These are phyloP conservation scores for Aurantiochytrium sp. DNA, from an alignment of 108 stramenopile genomes.

Conservation along the genomic window DNA sequence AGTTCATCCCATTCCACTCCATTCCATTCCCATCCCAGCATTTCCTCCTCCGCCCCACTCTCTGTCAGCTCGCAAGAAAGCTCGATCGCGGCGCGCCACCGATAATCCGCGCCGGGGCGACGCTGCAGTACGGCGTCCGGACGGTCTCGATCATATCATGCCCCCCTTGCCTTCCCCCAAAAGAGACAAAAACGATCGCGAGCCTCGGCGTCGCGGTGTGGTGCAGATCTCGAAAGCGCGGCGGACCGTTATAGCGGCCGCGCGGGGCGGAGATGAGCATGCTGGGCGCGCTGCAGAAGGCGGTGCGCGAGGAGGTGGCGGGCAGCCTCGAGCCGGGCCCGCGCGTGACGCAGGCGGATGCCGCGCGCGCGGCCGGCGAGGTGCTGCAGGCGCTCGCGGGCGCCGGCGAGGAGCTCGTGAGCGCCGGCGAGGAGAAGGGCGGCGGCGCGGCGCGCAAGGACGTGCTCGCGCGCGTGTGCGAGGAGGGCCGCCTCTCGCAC, in stretches of 20 bases:
- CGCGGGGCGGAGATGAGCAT: not conserved
- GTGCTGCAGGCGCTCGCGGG: not conserved
- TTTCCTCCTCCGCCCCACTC: no score
- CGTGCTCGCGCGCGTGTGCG: not conserved
- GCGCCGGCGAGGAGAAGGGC: not conserved
- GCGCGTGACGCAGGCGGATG: not conserved
- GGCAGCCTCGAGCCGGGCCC: not conserved
- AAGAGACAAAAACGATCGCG: no score
- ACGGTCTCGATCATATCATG: no score
- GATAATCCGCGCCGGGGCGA: no score
- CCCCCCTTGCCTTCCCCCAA: no score
- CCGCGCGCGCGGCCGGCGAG: not conserved
- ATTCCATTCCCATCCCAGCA: no score
- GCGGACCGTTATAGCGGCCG: not conserved
- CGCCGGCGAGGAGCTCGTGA: not conserved
- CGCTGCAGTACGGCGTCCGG: no score
- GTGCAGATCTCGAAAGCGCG: not conserved
- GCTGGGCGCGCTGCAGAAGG: not conserved
- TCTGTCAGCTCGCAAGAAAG: no score
- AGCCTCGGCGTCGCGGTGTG: no score
- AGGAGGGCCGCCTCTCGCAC: not conserved
- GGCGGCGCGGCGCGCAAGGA: not conserved
- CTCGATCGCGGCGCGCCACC: no score
- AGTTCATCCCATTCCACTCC: no score
- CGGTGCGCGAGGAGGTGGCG: not conserved